Percentiles rank a stretch among this genome's conserved stretches.
phyloP scores from a whole-genome alignment of 106 monocot species.

The Cymbidium sinense region DNA sequence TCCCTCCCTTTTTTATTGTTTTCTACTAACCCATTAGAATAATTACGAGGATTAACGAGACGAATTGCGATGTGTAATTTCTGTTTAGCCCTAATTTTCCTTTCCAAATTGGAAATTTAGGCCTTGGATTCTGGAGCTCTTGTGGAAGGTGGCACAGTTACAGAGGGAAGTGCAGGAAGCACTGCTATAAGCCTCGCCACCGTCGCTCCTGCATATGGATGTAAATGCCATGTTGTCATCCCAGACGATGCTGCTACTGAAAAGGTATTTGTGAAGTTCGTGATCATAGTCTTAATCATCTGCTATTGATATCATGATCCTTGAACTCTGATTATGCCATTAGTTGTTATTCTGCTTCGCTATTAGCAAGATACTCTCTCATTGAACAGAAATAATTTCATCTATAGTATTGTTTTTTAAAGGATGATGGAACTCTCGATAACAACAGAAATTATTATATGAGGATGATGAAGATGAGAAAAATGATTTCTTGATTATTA shows the following conservation, averaged over 20 bases:
- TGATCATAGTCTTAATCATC: not conserved
- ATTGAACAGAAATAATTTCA: not conserved
- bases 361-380: not conserved
- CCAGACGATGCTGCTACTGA: conserved; percentile 97
- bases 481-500: too few species aligned
- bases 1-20: not conserved
- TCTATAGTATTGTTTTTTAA: not conserved
- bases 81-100: not conserved
- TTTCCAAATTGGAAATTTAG: conserved; percentile 22
- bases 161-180: conserved; percentile 98
- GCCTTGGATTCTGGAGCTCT: conserved; percentile 69
- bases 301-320: not conserved
- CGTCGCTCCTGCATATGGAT: conserved; percentile 89
- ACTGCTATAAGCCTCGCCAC: conserved; percentile 96
- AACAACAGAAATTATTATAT: too few species aligned
- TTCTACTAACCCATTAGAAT: not conserved
- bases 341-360: not conserved
- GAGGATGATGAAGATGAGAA: too few species aligned
- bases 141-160: conserved; percentile 67
- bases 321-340: not conserved
- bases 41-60: not conserved
- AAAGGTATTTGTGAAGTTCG: conserved; percentile 39
- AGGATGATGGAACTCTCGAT: not conserved
- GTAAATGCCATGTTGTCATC: conserved; percentile 92
- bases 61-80: not conserved